Evolutionary conservation across 176 grass and related monocot species (phyloP).

Genomic region (Eleusine indica): DNA sequence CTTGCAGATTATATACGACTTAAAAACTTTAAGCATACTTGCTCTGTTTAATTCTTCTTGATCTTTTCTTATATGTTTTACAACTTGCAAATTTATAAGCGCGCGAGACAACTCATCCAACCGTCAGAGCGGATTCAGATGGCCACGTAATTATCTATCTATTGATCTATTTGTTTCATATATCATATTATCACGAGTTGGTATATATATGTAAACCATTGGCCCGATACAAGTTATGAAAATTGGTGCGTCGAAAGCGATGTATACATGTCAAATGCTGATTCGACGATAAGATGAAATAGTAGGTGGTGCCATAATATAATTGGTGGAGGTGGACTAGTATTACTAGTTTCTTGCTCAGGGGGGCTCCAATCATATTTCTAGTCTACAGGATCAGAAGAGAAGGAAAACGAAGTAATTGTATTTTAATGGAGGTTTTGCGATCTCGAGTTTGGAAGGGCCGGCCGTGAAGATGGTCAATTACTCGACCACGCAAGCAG

Average conservation of each 20-base stretch:
- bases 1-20: conserved; percentile 5
- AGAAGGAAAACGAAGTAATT: neutral
- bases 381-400: neutral
- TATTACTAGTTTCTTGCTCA: neutral
- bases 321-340: conserved; percentile 5
- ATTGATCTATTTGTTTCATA: conserved; percentile 2
- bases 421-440: conserved; percentile 24
- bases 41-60: neutral
- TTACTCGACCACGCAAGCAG: conserved; percentile 40
- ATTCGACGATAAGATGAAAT: neutral
- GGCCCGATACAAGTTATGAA: conserved; percentile 13
- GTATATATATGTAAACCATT: neutral
- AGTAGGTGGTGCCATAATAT: neutral
- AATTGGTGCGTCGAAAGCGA: conserved; percentile 14
- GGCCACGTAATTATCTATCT: conserved; percentile 8
- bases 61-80: neutral
- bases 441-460: conserved; percentile 43
- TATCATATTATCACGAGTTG: neutral
- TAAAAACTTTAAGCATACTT: neutral
- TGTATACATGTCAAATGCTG: neutral
- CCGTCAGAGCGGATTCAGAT: conserved; percentile 35
- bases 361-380: conserved; percentile 6
- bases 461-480: neutral
- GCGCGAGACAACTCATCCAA: neutral
- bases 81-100: conserved; percentile 34